Evolutionary conservation across 2,329 filamentous ascomycete species (phyloP).

Genomic region (Colletotrichum falcatum): DNA sequence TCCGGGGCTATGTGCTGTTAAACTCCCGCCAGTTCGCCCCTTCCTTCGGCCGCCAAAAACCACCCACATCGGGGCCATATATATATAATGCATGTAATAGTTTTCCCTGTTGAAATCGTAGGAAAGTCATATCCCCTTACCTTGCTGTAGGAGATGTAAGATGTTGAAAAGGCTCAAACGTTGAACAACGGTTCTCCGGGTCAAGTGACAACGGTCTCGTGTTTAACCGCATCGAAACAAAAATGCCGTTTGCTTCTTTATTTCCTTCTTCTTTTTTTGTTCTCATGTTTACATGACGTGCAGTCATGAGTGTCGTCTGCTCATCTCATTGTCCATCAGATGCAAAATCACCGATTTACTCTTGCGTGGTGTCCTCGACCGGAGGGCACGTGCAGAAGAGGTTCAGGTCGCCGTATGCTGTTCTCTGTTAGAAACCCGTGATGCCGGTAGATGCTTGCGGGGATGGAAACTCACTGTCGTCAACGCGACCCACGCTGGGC

Average conservation of each 20-base stretch:
- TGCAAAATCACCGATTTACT: conserved; percentile 37
- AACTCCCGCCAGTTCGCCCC: conserved; percentile 24
- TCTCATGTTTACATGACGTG: conserved; percentile 19
- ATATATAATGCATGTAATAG: conserved; percentile 1
- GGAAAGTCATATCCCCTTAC: conserved; percentile 29
- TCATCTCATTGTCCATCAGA: conserved; percentile 30
- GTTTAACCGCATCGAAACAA: conserved; percentile 31
- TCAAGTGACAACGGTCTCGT: conserved; percentile 22
- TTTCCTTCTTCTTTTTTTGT: background rate
- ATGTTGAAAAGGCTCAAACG: conserved; percentile 21
- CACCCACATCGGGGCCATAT: background rate
- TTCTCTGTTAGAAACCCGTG: conserved; percentile 37
- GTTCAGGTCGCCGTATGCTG: conserved; percentile 90
- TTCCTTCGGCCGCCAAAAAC: background rate
- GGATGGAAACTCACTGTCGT: conserved; percentile 79
- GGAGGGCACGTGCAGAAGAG: conserved; percentile 95
- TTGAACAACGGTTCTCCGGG: background rate
- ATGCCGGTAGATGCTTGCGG: background rate
- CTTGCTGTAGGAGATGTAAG: conserved; percentile 24
- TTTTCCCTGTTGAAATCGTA: conserved; percentile 36
- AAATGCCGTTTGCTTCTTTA: background rate
- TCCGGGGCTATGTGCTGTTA: conserved; percentile 3
- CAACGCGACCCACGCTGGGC: conserved; percentile 86
- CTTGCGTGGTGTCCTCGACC: conserved; percentile 71
- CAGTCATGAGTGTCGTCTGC: conserved; percentile 21